Base-by-base conservation (phyloP, 208 protist species). In the Naegleria gruberi region DNA sequence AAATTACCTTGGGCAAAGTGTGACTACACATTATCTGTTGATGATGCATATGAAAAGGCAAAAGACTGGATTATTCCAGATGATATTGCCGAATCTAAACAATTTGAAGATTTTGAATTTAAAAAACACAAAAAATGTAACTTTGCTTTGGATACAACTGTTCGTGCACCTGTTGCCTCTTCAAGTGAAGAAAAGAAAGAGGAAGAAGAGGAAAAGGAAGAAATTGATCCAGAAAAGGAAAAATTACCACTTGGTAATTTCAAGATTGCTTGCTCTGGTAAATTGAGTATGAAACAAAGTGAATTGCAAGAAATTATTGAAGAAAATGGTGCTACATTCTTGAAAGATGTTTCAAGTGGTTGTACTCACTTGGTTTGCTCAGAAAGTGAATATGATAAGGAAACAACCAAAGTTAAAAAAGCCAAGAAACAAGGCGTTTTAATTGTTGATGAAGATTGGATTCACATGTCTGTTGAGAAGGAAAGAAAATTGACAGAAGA, bases 381-480 rank as follows among this genome's bases (percentile, higher is more conserved):
- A n/a, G n/a, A 41, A 55, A 41, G 6, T 4, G 82, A 87, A 41
- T 87, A 41, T 45, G 82, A 46, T 37, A 55, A 45, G 5, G 41
- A 45, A 17, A 55, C 82, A 34, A 34, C 19, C 41, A 87, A 87
- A 40, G n/a, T 87, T 3, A 55, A 47, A 7, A 34, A 30, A 51
- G 82, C 82, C 26, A 87, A 87, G 37, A n/a, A 47, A 37, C 41
- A 41, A 15, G n/a, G n/a, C 17, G 40, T 87, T 55, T 23, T 19
- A 2, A 87, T 87, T 55, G n/a, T 87, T 4, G 82, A 87, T 41
- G 82, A 87, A 87, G 41, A 45, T 40, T 87, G 47, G 26, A 87
- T 87, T 40, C 82, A 87, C 30, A 26, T 42, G 19, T 41, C 26
- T 55, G 43, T 34, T 40, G 41, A 55, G 37, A 30, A 87, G 17